Evolutionary conservation across 495 filamentous ascomycete species (phyloP), one percentile per base, ranked within the genome.

Genomic region (Bombardia bombarda): DNA sequence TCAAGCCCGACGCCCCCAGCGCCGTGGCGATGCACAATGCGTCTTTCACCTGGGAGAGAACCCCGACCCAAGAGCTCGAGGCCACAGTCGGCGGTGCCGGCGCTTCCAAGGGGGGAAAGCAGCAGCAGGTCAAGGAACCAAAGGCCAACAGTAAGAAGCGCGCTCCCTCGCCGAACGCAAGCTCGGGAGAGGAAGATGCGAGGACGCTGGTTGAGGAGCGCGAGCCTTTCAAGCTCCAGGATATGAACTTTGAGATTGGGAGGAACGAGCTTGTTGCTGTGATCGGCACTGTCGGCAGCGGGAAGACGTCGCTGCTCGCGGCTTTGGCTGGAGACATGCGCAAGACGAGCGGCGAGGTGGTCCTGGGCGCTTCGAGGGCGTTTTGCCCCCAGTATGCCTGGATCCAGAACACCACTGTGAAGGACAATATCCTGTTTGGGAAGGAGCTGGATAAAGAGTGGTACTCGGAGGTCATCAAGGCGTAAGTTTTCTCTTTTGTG

Each of bases 351-450:
- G 92, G 92, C 1, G 68, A 74, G 26, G 72, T 95, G 5, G 73
- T 73, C 4, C 67, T 95, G 40, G 87, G 89, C 35, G 85, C 85
- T 2, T 78, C 78, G 2, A 67, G 89, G 38, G 85, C 89, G 0
- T 95, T 93, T 51, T 98, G 92, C 52, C 88, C 92, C 0, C 92
- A 98, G 54, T 94, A 92, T 55, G 86, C 92, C 3, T 98, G 92
- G 92, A 96, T 98, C 35, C 90, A 96, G 54, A 98, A 96, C 52
- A 69, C 87, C 0, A 83, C 81, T 12, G 81, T 96, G 4, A 79
- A 74, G 44, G 75, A 94, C 40, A 98, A 98, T 51, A 92, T 98
- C 42, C 56, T 93, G 1, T 96, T 98, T 51, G 90, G 90, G 2
- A 87, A 84, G 52, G 78, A 88, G 0, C 79, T 79, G 67, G 68